These are phyloP conservation scores for Cutaneotrichosporon sp. DNA, from an alignment of 1,284 basidiomycete species.

Conservation along the genomic window DNA sequence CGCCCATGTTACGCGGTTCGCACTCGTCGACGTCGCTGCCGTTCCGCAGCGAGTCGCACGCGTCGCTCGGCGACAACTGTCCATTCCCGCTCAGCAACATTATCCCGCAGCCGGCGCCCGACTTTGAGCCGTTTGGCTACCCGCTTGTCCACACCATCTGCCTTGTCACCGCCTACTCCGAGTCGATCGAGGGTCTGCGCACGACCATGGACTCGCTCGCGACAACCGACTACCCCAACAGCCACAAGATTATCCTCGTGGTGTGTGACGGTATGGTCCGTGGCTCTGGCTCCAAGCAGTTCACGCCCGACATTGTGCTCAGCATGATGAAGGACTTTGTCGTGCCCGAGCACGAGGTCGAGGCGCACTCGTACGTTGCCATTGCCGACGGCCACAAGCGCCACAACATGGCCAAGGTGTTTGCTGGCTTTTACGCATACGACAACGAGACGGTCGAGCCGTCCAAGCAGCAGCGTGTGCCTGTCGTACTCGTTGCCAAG, in stretches of 20 bases:
- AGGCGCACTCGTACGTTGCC: conserved; percentile 93
- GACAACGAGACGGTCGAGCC: conserved; percentile 86
- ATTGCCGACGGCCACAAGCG: conserved; percentile 98
- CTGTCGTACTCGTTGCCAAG: conserved; percentile 91
- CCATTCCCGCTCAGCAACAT: conserved; percentile 85
- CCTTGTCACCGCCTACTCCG: conserved; percentile 97
- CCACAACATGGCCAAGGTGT: conserved; percentile 99
- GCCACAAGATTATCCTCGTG: conserved; percentile 91
- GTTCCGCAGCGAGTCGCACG: conserved; percentile 43
- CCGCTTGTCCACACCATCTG: conserved; percentile 90
- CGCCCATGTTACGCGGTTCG: conserved; percentile 66
- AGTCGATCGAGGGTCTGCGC: conserved; percentile 90
- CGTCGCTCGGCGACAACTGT: conserved; percentile 53
- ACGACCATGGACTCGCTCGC: conserved; percentile 97
- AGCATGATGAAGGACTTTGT: conserved; percentile 97
- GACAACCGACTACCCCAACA: conserved; percentile 97
- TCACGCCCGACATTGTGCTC: conserved; percentile 91
- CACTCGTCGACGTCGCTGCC: conserved; percentile 74
- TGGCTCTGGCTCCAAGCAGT: conserved; percentile 73
- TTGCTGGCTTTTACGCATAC: conserved; percentile 95
- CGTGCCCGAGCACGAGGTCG: conserved; percentile 76
- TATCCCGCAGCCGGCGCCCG: conserved; percentile 83
- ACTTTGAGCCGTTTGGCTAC: conserved; percentile 94
- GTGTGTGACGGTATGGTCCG: conserved; percentile 99
- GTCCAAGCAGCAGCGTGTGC: conserved; percentile 93